phyloP scores from a whole-genome alignment of 345 rosid genomes.

The Eucalyptus urophylla region DNA sequence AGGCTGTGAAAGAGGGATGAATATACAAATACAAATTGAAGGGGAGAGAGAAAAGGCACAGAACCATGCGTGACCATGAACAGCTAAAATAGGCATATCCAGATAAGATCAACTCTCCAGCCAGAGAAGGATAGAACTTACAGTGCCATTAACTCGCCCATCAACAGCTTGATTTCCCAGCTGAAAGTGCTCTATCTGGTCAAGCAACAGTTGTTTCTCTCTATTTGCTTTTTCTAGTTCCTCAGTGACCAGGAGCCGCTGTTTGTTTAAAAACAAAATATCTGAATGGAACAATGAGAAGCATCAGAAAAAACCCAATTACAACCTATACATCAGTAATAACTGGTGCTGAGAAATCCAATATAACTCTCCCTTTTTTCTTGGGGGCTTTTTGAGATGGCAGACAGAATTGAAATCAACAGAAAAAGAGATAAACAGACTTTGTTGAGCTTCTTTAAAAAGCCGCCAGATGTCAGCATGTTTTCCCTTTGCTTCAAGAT shows the following conservation, averaged over 20 bases:
- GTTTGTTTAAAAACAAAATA: slow-evolving; percentile 57
- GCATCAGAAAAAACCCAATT: background rate
- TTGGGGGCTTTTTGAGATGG: background rate
- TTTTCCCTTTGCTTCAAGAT: slow-evolving; percentile 16
- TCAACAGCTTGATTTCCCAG: slow-evolving; percentile 8
- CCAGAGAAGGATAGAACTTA: background rate
- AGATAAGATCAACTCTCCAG: background rate
- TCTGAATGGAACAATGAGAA: slow-evolving; percentile 16
- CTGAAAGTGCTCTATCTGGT: slow-evolving; percentile 35
- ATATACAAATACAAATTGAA: background rate
- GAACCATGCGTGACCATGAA: background rate
- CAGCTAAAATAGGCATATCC: background rate
- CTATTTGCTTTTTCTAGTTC: slow-evolving; percentile 34
- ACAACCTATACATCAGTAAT: background rate
- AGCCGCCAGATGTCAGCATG: slow-evolving; percentile 44
- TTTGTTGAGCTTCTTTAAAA: slow-evolving; percentile 71
- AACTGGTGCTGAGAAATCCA: background rate
- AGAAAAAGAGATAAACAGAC: slow-evolving; percentile 12
- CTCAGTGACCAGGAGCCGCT: slow-evolving; percentile 48
- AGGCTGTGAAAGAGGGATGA: background rate
- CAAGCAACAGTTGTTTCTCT: slow-evolving; percentile 43
- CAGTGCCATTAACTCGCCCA: slow-evolving; percentile 23
- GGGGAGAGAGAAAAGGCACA: background rate
- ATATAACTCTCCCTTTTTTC: background rate
- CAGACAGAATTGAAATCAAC: background rate